Percentiles rank a stretch among this genome's conserved stretches.
phyloP scores from a whole-genome alignment of 305 asterid genomes.

The Plantago lanceolata region DNA sequence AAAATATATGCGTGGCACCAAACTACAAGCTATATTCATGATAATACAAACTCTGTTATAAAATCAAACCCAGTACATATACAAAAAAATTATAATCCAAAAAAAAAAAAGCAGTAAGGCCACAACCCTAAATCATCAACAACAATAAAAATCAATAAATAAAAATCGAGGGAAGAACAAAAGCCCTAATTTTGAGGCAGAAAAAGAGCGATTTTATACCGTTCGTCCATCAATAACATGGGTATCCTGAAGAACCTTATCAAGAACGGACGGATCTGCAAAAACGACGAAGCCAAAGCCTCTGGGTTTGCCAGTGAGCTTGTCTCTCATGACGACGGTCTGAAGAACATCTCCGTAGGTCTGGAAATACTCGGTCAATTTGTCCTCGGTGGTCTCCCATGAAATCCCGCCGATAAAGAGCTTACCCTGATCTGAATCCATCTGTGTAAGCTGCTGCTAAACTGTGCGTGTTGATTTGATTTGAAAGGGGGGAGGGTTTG shows the following conservation, averaged over 20 bases:
- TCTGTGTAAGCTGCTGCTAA: too few relatives aligned
- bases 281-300: slow-evolving; percentile 90
- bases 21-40: too few relatives aligned
- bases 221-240: slow-evolving; percentile 82
- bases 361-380: slow-evolving; percentile 67
- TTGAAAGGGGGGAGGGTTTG: background rate
- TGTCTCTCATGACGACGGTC: slow-evolving; percentile 79
- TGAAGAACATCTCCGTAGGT: slow-evolving; percentile 70
- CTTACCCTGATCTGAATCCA: slow-evolving; percentile 96
- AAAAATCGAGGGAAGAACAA: background rate
- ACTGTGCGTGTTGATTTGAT: too few relatives aligned
- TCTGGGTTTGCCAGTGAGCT: slow-evolving; percentile 66
- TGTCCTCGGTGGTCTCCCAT: slow-evolving; percentile 84
- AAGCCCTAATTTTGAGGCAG: background rate
- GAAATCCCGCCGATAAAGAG: slow-evolving; percentile 86
- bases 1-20: too few relatives aligned
- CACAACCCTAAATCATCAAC: background rate
- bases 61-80: too few relatives aligned
- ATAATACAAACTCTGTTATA: too few relatives aligned
- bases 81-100: too few relatives aligned
- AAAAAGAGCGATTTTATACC: slow-evolving; percentile 30
- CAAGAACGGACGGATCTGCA: slow-evolving; percentile 72
- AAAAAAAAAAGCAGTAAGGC: background rate
- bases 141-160: background rate
- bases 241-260: slow-evolving; percentile 73